Evolutionary conservation across 1,284 basidiomycete species (phyloP).

Genomic region (Leccinum solheimii): DNA sequence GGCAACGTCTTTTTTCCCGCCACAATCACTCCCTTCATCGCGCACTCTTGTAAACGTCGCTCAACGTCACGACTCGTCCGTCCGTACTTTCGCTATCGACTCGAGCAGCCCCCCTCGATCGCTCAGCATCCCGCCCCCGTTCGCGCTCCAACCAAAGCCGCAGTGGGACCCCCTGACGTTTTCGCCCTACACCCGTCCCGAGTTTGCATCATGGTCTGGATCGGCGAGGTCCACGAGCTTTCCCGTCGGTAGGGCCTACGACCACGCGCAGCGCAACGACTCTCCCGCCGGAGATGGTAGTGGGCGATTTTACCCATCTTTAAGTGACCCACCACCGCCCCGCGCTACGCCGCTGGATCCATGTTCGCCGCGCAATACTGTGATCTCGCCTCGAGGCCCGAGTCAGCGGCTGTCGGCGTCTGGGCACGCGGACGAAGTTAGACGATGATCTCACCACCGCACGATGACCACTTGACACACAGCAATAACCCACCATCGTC

Average conservation of each 20-base stretch:
- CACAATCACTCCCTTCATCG: conserved; percentile 22
- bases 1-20: conserved; percentile 20
- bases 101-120: conserved; percentile 6
- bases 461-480: not conserved
- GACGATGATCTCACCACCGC: conserved; percentile 12
- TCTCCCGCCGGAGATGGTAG: conserved; percentile 9
- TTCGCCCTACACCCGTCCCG: conserved; percentile 38
- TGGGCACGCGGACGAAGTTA: conserved; percentile 19
- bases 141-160: conserved; percentile 63
- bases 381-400: conserved; percentile 18
- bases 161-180: conserved; percentile 55
- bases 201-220: conserved; percentile 36
- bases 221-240: conserved; percentile 19
- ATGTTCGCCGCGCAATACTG: conserved; percentile 13
- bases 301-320: conserved; percentile 12
- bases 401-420: conserved; percentile 14
- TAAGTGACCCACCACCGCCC: conserved; percentile 13
- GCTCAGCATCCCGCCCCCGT: conserved; percentile 54
- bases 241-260: conserved; percentile 16
- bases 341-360: conserved; percentile 10
- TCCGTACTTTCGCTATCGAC: conserved; percentile 5
- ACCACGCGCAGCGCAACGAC: conserved; percentile 14
- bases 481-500: not conserved
- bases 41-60: conserved; percentile 25
- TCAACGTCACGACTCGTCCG: conserved; percentile 11